A percentile compares a stretch with the other conserved stretches of the same genome.
These are phyloP conservation scores for Thraustotheca clavata DNA, from an alignment of 352 stramenopile genomes.

Conservation along the genomic window DNA sequence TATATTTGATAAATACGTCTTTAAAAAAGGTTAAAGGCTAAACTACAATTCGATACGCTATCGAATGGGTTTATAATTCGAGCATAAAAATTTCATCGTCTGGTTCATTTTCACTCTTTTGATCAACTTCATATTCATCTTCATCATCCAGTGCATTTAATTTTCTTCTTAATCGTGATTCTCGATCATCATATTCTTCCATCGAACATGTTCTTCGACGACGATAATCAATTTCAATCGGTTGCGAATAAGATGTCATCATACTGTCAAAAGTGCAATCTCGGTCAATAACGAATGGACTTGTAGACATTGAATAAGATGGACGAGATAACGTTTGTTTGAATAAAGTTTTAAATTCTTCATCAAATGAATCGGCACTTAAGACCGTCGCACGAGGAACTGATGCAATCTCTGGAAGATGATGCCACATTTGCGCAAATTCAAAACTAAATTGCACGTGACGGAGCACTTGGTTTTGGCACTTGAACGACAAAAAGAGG, in stretches of 20 bases:
- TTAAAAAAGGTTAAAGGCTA: neutral
- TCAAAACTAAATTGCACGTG: neutral
- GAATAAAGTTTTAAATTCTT: slow-evolving; percentile 18
- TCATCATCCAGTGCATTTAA: neutral
- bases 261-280: neutral
- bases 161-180: slow-evolving; percentile 1
- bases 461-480: neutral
- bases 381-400: neutral
- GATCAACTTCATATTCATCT: neutral
- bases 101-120: neutral
- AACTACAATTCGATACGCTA: neutral
- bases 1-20: too few species aligned
- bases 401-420: neutral
- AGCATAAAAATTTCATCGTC: slow-evolving; percentile 11
- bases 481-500: slow-evolving; percentile 13
- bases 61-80: neutral
- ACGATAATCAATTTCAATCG: slow-evolving; percentile 21
- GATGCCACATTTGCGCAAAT: neutral
- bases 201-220: slow-evolving; percentile 13
- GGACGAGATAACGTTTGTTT: slow-evolving; percentile 7
- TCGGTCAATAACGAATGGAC: neutral
- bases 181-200: slow-evolving; percentile 10
- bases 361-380: slow-evolving; percentile 6
- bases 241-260: slow-evolving; percentile 12
- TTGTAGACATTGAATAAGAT: too few species aligned